Percentiles rank a stretch among this genome's conserved stretches.
Evolutionary conservation across 2,329 filamentous ascomycete species (phyloP).

Genomic region (Cercospora sesami): DNA sequence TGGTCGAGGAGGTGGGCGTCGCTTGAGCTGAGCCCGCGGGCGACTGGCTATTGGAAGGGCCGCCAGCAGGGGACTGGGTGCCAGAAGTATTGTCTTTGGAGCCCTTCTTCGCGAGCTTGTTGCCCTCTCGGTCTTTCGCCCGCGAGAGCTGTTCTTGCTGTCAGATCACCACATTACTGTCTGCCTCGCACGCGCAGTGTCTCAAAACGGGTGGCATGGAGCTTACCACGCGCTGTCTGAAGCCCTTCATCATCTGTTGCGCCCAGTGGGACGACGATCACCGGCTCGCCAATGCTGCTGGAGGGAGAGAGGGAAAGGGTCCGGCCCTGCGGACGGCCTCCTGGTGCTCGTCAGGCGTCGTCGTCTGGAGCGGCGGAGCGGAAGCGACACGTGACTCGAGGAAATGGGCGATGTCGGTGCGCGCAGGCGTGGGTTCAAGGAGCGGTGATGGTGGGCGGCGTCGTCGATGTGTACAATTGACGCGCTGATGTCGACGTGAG

Average conservation of each 20-base stretch:
- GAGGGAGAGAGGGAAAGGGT: slow-evolving; percentile 26
- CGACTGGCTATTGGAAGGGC: slow-evolving; percentile 52
- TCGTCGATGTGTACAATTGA: not conserved
- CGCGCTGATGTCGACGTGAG: slow-evolving; percentile 14
- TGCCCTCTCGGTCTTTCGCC: slow-evolving; percentile 52
- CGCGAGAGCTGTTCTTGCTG: slow-evolving; percentile 84
- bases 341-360: slow-evolving; percentile 12
- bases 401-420: not conserved
- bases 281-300: slow-evolving; percentile 36
- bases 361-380: slow-evolving; percentile 15
- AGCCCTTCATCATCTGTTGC: slow-evolving; percentile 75
- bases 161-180: slow-evolving; percentile 37
- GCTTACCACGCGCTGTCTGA: slow-evolving; percentile 95
- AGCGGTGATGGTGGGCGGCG: slow-evolving; percentile 1
- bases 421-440: not conserved
- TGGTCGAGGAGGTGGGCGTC: slow-evolving; percentile 87
- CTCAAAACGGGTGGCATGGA: slow-evolving; percentile 31
- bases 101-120: slow-evolving; percentile 69
- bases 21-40: slow-evolving; percentile 61
- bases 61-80: slow-evolving; percentile 71
- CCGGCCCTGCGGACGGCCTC: slow-evolving; percentile 27
- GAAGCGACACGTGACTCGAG: slow-evolving; percentile 12
- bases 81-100: slow-evolving; percentile 59
- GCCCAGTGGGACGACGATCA: slow-evolving; percentile 21
- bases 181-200: slow-evolving; percentile 20